Base-by-base conservation (phyloP, 257 asterid species). In the Solanum etuberosum region DNA sequence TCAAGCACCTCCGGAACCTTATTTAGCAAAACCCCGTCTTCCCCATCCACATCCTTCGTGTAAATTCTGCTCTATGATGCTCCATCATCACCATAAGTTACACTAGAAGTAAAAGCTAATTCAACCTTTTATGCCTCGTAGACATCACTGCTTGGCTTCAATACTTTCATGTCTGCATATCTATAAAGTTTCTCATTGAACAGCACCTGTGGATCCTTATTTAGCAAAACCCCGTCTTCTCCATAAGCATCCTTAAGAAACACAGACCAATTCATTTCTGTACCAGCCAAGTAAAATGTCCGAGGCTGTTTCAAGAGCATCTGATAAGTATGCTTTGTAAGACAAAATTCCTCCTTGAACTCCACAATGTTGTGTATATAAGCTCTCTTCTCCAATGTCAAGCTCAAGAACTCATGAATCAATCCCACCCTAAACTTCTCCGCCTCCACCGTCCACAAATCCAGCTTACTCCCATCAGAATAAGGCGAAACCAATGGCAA, bases 241-340 rank as follows among this genome's bases (percentile, higher is more conserved):
- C 94, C 94, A 87, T 95, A 96, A 29, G 92, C 98, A 92, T 95
- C 98, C 93, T 92, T 97, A 77, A 97, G 88, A 91, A 97, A 96
- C 76, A 96, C 98, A 46, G 98, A 93, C 99, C 99, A 97, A 86
- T 97, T 96, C 99, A 97, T 97, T 94, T 96, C 96, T 3, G 99
- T 96, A 31, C 99, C 98, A 43, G 95, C 98, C 90, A 97, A 88
- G 87, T 96, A 96, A 88, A 97, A 97, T 25, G 98, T 93, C 90
- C 91, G 61, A 10, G 96, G 94, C 91, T 96, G 99, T 91, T 94
- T 96, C 91, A 90, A 54, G 67, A 97, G 97, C 98, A 96, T 96
- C 91, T 93, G 94, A 85, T 95, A 97, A 76, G 98, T 95, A 86
- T 92, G 98, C 68, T 92, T 97, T 1, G 99, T 95, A 80, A 95